Evolutionary conservation across 2,329 filamentous ascomycete species (phyloP).

Genomic region (Neophaeococcomyces aloes): DNA sequence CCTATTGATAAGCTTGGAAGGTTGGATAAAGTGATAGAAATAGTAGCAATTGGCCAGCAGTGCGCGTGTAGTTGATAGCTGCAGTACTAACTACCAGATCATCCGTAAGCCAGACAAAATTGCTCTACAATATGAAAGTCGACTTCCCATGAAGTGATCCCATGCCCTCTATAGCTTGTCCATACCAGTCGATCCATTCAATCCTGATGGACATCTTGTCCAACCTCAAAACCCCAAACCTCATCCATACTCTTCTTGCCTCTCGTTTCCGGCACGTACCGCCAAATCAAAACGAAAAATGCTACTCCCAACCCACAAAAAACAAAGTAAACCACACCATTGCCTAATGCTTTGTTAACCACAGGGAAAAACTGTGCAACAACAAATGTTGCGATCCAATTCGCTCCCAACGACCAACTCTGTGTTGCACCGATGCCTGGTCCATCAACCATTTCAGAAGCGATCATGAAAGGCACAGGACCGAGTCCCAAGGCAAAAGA

Average conservation of each 20-base stretch:
- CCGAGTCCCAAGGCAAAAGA: constrained; percentile 86
- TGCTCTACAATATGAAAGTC: no score
- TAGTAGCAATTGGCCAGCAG: no score
- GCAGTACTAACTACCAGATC: no score
- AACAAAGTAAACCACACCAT: constrained; percentile 81
- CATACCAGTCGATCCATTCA: not conserved
- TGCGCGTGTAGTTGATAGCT: no score
- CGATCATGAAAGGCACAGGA: constrained; percentile 87
- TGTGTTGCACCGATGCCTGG: constrained; percentile 89
- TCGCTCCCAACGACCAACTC: constrained; percentile 74
- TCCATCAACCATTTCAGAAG: constrained; percentile 78
- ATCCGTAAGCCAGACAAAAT: no score
- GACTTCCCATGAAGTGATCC: no score
- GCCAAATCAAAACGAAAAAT: constrained; percentile 61
- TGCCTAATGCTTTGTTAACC: constrained; percentile 64
- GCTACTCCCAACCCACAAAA: constrained; percentile 64
- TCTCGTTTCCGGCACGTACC: constrained; percentile 74
- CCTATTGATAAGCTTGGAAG: no score
- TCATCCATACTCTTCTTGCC: constrained; percentile 76
- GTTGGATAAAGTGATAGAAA: no score
- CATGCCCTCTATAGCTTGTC: not conserved
- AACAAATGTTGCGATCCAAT: constrained; percentile 84
- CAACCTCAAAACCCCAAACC: constrained; percentile 58
- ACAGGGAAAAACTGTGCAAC: constrained; percentile 92
- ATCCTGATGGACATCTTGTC: constrained; percentile 2